Evolutionary conservation across 192 early-diverging fungal genomes (phyloP), one percentile per base, ranked within the genome.

Genomic region (Endogone sp.): DNA sequence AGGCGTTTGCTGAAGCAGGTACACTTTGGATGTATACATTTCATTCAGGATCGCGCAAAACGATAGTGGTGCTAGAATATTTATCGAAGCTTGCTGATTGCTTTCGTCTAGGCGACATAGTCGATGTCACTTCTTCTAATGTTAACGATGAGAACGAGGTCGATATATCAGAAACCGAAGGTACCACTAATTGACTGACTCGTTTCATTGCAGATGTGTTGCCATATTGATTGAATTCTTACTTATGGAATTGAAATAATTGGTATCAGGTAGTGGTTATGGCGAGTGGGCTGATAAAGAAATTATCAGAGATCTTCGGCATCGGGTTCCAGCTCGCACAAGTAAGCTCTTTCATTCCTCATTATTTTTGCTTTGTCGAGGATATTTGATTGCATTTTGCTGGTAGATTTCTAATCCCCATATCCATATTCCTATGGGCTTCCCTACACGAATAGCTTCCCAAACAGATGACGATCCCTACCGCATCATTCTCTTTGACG

Each of bases 401-500:
- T n/a, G n/a, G n/a, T n/a, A n/a, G n/a, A n/a, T n/a, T n/a, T n/a
- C n/a, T n/a, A n/a, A n/a, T n/a, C n/a, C n/a, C n/a, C n/a, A n/a
- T n/a, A n/a, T n/a, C n/a, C n/a, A n/a, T n/a, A n/a, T n/a, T n/a
- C n/a, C n/a, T n/a, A n/a, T n/a, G n/a, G n/a, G n/a, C n/a, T n/a
- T n/a, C n/a, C n/a, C n/a, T n/a, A n/a, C n/a, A n/a, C n/a, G n/a
- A n/a, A 67, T 60, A 76, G 80, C 71, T 37, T 66, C 72, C 3
- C 22, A 78, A 3, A 70, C 76, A 22, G 71, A 79, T 29, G 74
- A 87, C 20, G 85, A 87, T 66, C 83, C 85, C 1, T 87, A 78
- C 57, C 75, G 73, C 23, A 71, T 84, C 9, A 68, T 80, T 11
- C 68, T 87, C 27, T 87, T 85, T 63, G 82, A 87, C 27, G 85